A percentile compares a stretch with the other conserved stretches of the same genome.
phyloP scores from a whole-genome alignment of 192 early-diverging fungal species.

The Coemansia sp. region DNA sequence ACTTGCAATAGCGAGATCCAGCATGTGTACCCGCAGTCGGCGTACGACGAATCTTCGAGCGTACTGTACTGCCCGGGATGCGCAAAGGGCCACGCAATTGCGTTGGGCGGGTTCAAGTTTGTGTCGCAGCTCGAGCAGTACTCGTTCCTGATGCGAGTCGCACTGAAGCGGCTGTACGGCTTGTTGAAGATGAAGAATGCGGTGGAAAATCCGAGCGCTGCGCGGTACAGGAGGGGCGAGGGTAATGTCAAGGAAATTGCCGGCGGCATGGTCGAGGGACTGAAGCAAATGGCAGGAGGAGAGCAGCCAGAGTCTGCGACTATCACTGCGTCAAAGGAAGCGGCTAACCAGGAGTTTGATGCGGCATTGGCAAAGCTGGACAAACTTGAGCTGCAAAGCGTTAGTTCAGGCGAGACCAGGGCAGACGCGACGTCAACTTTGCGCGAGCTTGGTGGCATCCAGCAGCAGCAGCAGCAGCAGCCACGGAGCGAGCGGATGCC shows the following conservation, averaged over 20 bases:
- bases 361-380: constrained; percentile 41
- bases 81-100: constrained; percentile 40
- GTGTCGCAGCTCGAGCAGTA: constrained; percentile 91
- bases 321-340: constrained; percentile 14
- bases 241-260: constrained; percentile 8
- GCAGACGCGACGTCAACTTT: neutral
- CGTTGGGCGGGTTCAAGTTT: constrained; percentile 58
- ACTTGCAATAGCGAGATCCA: constrained; percentile 57
- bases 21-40: constrained; percentile 56
- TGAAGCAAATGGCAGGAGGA: constrained; percentile 4
- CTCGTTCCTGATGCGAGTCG: constrained; percentile 80
- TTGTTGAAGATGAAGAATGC: constrained; percentile 64
- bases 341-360: constrained; percentile 43
- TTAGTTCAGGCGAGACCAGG: neutral
- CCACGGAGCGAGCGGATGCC: neutral
- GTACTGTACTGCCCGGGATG: constrained; percentile 57
- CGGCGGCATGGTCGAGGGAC: constrained; percentile 2
- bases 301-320: neutral
- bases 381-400: constrained; percentile 29
- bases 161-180: constrained; percentile 75
- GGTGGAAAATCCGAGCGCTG: constrained; percentile 32
- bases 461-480: constrained; percentile 14
- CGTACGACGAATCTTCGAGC: constrained; percentile 48
- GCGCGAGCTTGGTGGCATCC: neutral
- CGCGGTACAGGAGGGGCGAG: constrained; percentile 25